Conservation (phyloP, 2,329 filamentous ascomycete species). For the Trichoderma pleuroti region DNA sequence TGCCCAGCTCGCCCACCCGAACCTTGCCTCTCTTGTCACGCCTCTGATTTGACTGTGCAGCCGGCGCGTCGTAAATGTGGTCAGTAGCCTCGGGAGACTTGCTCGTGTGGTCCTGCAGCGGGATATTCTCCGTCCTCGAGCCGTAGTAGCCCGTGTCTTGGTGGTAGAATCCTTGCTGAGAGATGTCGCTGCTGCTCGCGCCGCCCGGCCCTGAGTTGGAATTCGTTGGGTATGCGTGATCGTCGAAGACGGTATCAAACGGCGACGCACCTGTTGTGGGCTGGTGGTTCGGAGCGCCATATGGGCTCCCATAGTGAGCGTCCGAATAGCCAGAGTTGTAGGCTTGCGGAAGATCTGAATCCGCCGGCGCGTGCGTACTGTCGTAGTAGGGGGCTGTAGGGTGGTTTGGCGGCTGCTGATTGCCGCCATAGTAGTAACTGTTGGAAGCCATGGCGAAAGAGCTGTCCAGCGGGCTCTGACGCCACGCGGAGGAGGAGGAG, state of each 20-base stretch:
- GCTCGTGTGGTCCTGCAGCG: slow-evolving; percentile 47
- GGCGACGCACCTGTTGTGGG: slow-evolving; percentile 46
- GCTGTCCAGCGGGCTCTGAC: slow-evolving; percentile 5
- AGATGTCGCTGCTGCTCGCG: slow-evolving; percentile 40
- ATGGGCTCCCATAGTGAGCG: slow-evolving; percentile 20
- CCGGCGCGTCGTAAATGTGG: slow-evolving; percentile 59
- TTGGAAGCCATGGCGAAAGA: slow-evolving; percentile 55
- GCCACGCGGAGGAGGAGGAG: background rate
- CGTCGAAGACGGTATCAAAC: slow-evolving; percentile 65
- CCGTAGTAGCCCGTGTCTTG: slow-evolving; percentile 59
- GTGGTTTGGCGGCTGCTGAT: slow-evolving; percentile 32
- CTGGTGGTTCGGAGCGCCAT: slow-evolving; percentile 33
- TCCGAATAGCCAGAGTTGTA: slow-evolving; percentile 30
- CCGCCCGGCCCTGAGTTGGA: slow-evolving; percentile 35
- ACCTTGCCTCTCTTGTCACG: slow-evolving; percentile 45
- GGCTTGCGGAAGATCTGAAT: slow-evolving; percentile 37
- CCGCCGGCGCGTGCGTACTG: slow-evolving; percentile 36
- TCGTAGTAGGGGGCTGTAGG: slow-evolving; percentile 42
- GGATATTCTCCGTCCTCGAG: slow-evolving; percentile 52
- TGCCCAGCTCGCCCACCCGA: slow-evolving; percentile 56
- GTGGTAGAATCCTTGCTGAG: slow-evolving; percentile 37
- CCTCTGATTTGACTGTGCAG: slow-evolving; percentile 25
- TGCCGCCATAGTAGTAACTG: slow-evolving; percentile 59
- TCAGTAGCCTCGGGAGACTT: slow-evolving; percentile 49
- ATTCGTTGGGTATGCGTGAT: slow-evolving; percentile 60